Evolutionary conservation across 495 filamentous ascomycete genomes (phyloP), one percentile per base, ranked within the genome.

Genomic region (Penicillium odoratum): DNA sequence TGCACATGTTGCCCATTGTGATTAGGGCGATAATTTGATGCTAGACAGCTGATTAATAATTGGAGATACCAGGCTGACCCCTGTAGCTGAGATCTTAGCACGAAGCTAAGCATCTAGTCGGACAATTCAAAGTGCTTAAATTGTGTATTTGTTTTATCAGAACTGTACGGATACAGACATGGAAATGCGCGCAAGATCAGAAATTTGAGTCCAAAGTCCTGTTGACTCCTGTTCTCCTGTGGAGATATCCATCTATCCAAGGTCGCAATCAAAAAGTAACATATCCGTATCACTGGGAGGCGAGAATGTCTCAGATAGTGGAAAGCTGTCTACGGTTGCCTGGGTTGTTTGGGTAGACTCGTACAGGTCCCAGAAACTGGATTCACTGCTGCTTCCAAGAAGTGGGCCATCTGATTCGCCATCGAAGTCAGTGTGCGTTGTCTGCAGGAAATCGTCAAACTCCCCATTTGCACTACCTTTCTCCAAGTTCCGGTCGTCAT

Each of bases 271-370:
- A 8, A 26, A 30, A 5, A 51, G 8, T 11, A 51, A 15, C 49
- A 51, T 51, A 3, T 51, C 49, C 6, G 33, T 25, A 33, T 51
- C 49, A 7, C 25, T 30, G 4, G 13, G 18, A 29, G 21, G 9
- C 3, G 36, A 30, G 3, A 40, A 10, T 1, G 5, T 8, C 21
- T 30, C 5, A 6, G 25, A 30, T 11, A 26, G 2, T 6, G 34
- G 34, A 26, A 43, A 38, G 11, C 25, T 53, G 30, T 48, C 44
- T 5, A 48, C 18, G 9, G 53, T 48, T 36, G 53, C 49, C 21
- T 56, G 31, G 9, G 53, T 48, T 36, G 53, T 56, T 33, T 56
- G 43, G n/a, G 53, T 47, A 11, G 53, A 56, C n/a, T 56, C 53
- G 15, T 26, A 56, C 4, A 56, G 18, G 29, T 56, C 43, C 16